Conservation (phyloP, 192 early-diverging fungal species). For the Backusella liffmaniae region DNA sequence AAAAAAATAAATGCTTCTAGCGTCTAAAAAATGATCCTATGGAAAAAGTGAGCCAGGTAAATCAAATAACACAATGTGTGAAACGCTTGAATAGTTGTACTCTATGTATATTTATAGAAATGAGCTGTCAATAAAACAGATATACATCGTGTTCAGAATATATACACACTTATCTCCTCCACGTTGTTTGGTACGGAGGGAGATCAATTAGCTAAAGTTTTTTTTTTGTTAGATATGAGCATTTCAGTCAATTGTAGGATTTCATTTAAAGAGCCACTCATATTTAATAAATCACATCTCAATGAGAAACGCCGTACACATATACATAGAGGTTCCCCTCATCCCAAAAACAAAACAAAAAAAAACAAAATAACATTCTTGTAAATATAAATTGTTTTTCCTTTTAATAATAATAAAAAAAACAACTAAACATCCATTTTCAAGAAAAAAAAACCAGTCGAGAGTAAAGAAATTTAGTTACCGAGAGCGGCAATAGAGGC, state of each 20-base stretch:
- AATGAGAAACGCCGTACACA: background rate
- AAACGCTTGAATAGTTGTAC: no score
- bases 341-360: background rate
- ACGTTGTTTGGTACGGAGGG: no score
- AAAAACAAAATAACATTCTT: background rate
- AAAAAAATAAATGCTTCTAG: background rate
- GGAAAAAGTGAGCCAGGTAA: no score
- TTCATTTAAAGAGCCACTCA: background rate
- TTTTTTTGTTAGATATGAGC: no score
- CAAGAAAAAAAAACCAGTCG: background rate
- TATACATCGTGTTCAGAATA: no score
- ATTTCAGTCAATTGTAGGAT: background rate
- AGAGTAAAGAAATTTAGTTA: constrained; percentile 43
- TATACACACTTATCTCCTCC: no score
- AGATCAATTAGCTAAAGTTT: no score
- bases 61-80: no score
- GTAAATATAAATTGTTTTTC: background rate
- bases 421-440: background rate
- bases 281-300: background rate
- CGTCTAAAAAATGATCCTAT: background rate
- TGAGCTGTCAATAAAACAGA: no score
- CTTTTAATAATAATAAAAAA: constrained; percentile 2
- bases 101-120: no score
- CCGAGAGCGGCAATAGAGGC: constrained; percentile 54
- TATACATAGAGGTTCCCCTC: background rate